Percentiles rank a stretch among this genome's conserved stretches.
These are phyloP conservation scores for Gynostemma pentaphyllum DNA, from an alignment of 306 rosid species.

Conservation along the genomic window DNA sequence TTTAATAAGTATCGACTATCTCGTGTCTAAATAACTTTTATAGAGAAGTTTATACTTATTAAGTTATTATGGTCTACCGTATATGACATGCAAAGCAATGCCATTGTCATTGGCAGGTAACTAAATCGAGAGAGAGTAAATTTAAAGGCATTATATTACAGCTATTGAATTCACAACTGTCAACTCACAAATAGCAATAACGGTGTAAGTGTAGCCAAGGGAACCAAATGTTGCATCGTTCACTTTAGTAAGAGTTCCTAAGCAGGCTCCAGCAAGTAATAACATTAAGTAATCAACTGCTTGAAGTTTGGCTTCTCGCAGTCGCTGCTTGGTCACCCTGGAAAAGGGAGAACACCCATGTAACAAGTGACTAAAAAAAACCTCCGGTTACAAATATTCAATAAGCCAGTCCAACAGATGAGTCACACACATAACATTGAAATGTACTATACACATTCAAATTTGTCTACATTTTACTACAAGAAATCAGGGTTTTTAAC, in stretches of 20 bases:
- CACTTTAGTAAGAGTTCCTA: slow-evolving; percentile 65
- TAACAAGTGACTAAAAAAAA: slow-evolving; percentile 10
- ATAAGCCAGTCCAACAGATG: background rate
- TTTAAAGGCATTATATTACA: slow-evolving; percentile 4
- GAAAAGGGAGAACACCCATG: slow-evolving; percentile 14
- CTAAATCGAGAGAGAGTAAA: background rate
- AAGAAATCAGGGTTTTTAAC: background rate
- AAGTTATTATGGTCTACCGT: background rate
- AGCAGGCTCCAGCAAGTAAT: slow-evolving; percentile 70
- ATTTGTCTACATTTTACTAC: background rate
- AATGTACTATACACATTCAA: background rate
- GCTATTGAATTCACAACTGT: slow-evolving; percentile 5
- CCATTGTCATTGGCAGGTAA: background rate
- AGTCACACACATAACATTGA: slow-evolving; percentile 1
- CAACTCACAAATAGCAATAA: slow-evolving; percentile 75
- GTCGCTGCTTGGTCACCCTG: slow-evolving; percentile 65
- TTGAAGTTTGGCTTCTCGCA: slow-evolving; percentile 54
- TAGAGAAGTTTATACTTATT: background rate
- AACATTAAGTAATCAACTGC: slow-evolving; percentile 59
- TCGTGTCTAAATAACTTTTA: background rate
- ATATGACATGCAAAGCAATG: background rate
- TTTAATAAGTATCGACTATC: background rate
- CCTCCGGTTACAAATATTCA: background rate
- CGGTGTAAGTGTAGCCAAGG: slow-evolving; percentile 60
- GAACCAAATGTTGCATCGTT: slow-evolving; percentile 58